Conservation (phyloP, 257 asterid species). For the Petrea volubilis region DNA sequence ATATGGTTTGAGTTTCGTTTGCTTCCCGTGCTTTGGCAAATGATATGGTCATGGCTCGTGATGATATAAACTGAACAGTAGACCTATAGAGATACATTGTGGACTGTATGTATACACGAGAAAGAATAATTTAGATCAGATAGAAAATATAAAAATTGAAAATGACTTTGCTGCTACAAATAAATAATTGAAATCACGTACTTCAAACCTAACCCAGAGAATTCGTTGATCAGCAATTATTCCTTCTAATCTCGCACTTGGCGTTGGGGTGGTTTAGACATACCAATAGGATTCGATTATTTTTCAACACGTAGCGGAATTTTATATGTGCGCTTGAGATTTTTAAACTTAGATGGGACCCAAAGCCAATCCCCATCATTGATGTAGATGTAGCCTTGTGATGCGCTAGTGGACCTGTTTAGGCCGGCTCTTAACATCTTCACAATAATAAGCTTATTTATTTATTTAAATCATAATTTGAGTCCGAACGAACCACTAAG, state of each 20-base stretch:
- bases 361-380: constrained; percentile 10
- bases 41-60: background rate
- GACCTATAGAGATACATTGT: background rate
- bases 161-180: background rate
- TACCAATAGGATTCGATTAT: background rate
- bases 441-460: no score
- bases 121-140: background rate
- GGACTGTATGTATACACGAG: background rate
- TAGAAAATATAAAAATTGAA: background rate
- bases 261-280: no score
- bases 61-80: background rate
- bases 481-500: no score
- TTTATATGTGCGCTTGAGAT: background rate
- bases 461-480: no score
- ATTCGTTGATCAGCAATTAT: background rate
- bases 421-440: background rate
- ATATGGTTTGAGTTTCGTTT: background rate
- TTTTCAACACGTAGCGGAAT: background rate
- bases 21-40: background rate
- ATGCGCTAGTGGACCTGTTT: background rate
- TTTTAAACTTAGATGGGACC: background rate
- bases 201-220: constrained; percentile 5
- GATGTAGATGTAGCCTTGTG: constrained; percentile 5
- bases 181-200: constrained; percentile 9
- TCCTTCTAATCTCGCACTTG: no score